These are phyloP conservation scores for Talaromyces sp. DNA, from an alignment of 2,329 filamentous ascomycete genomes.

Conservation along the genomic window DNA sequence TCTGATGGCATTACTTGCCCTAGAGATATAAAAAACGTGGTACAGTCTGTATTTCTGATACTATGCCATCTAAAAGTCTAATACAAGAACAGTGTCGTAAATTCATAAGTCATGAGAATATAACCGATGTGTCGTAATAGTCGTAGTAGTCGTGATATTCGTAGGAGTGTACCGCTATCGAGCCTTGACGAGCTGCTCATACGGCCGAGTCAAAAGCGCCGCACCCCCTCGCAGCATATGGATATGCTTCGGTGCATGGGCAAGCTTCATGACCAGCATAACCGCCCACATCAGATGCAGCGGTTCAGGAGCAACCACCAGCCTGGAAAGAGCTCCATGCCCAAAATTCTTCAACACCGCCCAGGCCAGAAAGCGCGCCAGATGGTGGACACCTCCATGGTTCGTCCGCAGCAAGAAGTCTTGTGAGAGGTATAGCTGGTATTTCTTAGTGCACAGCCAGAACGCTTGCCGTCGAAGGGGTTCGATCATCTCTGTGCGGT, in stretches of 20 bases:
- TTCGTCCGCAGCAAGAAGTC: background rate
- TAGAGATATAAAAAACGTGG: too few species aligned
- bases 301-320: background rate
- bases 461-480: background rate
- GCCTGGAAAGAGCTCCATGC: background rate
- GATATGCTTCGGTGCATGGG: background rate
- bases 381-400: background rate
- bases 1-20: background rate
- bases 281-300: background rate
- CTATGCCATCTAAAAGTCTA: background rate
- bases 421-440: background rate
- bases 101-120: too few species aligned
- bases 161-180: background rate
- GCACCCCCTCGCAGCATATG: background rate
- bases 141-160: too few species aligned
- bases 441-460: background rate
- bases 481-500: background rate
- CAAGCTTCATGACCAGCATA: background rate
- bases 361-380: background rate
- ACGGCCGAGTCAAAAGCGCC: background rate
- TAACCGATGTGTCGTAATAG: too few species aligned
- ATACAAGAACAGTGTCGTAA: background rate
- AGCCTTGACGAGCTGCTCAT: background rate
- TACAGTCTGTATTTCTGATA: background rate
- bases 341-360: background rate